Percentiles rank a stretch among this genome's conserved stretches.
These are phyloP conservation scores for Thuidium tamariscinum DNA, from an alignment of 225 moss, liverwort and hornwort species.

Conservation along the genomic window DNA sequence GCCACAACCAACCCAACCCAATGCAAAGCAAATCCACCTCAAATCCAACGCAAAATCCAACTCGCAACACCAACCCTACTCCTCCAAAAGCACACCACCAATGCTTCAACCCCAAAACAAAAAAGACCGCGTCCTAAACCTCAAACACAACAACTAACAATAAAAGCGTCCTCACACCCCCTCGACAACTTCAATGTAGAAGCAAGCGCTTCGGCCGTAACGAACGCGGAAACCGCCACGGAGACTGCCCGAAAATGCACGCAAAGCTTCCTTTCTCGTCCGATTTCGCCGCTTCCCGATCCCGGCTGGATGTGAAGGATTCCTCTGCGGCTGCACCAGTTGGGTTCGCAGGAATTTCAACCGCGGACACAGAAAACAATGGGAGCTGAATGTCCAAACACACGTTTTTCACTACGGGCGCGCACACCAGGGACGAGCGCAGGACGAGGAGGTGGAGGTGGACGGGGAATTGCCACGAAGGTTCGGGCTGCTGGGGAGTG, in stretches of 20 bases:
- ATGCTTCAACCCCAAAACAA: background rate
- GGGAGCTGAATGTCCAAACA: background rate
- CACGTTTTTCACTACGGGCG: background rate
- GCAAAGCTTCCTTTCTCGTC: background rate
- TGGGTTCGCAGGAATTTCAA: background rate
- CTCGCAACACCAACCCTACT: background rate
- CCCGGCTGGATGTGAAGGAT: background rate
- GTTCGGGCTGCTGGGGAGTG: background rate
- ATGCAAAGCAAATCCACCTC: background rate
- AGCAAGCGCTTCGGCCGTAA: background rate
- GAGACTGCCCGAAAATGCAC: background rate
- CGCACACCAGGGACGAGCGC: background rate
- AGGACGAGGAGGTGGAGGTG: background rate
- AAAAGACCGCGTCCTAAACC: background rate
- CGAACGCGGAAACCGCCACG: background rate
- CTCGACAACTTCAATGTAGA: background rate
- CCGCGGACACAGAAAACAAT: background rate
- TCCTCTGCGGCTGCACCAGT: background rate
- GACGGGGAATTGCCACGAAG: background rate
- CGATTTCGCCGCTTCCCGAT: background rate
- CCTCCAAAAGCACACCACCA: background rate
- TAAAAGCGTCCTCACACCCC: too few species aligned
- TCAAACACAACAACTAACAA: background rate
- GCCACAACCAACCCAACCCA: background rate
- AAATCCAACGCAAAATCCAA: background rate